Percentiles rank a stretch among this genome's conserved stretches.
Conservation (phyloP, 2,329 filamentous ascomycete species). For the Colletotrichum liaoningense region DNA sequence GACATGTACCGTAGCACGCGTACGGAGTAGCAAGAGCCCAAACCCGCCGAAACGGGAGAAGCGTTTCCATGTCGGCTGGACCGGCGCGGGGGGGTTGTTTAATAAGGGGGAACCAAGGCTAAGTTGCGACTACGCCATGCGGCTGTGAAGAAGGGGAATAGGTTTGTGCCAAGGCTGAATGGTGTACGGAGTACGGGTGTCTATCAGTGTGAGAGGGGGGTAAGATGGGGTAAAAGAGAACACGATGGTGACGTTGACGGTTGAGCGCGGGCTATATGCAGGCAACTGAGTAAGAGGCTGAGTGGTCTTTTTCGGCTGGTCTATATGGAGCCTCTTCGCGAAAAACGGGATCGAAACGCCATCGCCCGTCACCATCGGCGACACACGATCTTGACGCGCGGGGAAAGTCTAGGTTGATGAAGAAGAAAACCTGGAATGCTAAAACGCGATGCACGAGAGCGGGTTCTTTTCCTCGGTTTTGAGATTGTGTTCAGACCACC, state of each 20-base stretch:
- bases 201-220: background rate
- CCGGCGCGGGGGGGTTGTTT: background rate
- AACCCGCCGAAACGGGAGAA: background rate
- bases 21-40: too few species aligned
- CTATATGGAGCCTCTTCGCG: background rate
- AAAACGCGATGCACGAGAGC: background rate
- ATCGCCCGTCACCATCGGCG: background rate
- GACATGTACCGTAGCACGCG: too few species aligned
- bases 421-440: background rate
- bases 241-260: conserved; percentile 18
- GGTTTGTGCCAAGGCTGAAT: background rate
- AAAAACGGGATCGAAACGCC: background rate
- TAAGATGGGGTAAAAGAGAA: background rate
- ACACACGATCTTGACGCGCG: conserved; percentile 1
- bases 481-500: too few species aligned
- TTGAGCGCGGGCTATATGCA: background rate
- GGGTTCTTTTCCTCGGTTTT: background rate
- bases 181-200: background rate
- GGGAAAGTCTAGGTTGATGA: background rate
- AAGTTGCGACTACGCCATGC: background rate
- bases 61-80: background rate
- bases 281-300: background rate
- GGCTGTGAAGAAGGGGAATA: conserved; percentile 1
- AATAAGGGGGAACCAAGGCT: background rate
- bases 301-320: background rate